Evolutionary conservation across 129 eudicot genomes (phyloP), one percentile per base, ranked within the genome.

Genomic region (Tagetes patula): DNA sequence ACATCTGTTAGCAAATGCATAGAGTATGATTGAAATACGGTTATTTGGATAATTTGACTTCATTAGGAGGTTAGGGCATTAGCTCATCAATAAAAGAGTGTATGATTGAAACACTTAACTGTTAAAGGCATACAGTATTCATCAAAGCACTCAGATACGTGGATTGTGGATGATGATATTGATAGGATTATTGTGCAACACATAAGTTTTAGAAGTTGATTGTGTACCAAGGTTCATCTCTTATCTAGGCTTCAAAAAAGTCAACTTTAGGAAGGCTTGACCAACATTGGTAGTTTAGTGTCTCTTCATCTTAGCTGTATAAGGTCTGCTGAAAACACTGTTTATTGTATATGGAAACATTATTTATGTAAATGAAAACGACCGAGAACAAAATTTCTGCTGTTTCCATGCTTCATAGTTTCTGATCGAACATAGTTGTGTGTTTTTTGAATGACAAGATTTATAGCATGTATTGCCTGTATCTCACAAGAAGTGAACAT

Each of bases 391-490:
- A 53, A 63, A 74, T 33, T 50, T 27, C 64, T 75, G 72, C 42
- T 49, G 70, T 50, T 9, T 48, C 13, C 71, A 36, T 74, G 52
- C 71, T 38, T 39, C 52, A 42, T 38, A 3, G 37, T 71, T 64
- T 63, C 72, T 6, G 33, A 50, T 49, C 42, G 36, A 33, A 46
- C 39, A 47, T 61, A 61, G 48, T 45, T 36, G 38, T 60, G 69
- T 72, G 69, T 13, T 11, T 32, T 10, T 9, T 60, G 45, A n/a
- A 56, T 43, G 77, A 3, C 74, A 69, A 69, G 63, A 33, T 14
- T 34, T 33, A 39, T 69, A 50, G 46, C 74, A 69, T 69, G 74
- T 69, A 50, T 69, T 50, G 37, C 74, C 74, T 4, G 42, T 69
- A 69, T 50, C 45, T 49, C 58, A 69, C 74, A 13, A 69, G 74